A percentile compares a stretch with the other conserved stretches of the same genome.
These are phyloP conservation scores for Davidsoniella eucalypti DNA, from an alignment of 2,329 filamentous ascomycete species.

Conservation along the genomic window DNA sequence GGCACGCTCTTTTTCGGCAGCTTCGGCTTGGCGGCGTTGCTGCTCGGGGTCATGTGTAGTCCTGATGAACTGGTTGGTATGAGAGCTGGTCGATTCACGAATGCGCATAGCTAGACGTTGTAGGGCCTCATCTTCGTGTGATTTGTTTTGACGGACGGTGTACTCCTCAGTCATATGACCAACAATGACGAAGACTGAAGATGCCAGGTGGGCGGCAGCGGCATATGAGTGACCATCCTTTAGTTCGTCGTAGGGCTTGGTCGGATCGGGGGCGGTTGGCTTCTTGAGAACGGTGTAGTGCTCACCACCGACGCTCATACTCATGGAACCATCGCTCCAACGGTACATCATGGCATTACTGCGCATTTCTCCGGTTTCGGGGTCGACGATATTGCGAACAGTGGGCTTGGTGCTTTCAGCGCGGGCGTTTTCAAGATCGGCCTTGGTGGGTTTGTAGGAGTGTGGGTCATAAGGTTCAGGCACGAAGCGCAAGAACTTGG, in stretches of 20 bases:
- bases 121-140: constrained; percentile 54
- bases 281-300: constrained; percentile 64
- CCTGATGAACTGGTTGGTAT: constrained; percentile 49
- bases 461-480: constrained; percentile 50
- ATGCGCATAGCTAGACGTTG: constrained; percentile 51
- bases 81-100: constrained; percentile 40
- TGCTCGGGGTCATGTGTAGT: constrained; percentile 61
- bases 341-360: constrained; percentile 60
- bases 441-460: constrained; percentile 44
- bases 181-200: constrained; percentile 52
- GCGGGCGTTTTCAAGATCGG: constrained; percentile 35
- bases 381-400: constrained; percentile 52
- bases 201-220: constrained; percentile 51
- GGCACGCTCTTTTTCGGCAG: constrained; percentile 56
- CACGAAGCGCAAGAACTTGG: constrained; percentile 54
- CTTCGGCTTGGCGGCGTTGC: constrained; percentile 55
- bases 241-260: constrained; percentile 45
- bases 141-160: constrained; percentile 49
- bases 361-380: constrained; percentile 47
- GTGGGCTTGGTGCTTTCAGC: constrained; percentile 45
- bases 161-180: constrained; percentile 63
- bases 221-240: constrained; percentile 64
- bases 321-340: constrained; percentile 68
- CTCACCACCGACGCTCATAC: constrained; percentile 55
- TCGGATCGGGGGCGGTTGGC: constrained; percentile 43